Conservation (phyloP, 108 stramenopile species). For the Parietichytrium sp. region DNA sequence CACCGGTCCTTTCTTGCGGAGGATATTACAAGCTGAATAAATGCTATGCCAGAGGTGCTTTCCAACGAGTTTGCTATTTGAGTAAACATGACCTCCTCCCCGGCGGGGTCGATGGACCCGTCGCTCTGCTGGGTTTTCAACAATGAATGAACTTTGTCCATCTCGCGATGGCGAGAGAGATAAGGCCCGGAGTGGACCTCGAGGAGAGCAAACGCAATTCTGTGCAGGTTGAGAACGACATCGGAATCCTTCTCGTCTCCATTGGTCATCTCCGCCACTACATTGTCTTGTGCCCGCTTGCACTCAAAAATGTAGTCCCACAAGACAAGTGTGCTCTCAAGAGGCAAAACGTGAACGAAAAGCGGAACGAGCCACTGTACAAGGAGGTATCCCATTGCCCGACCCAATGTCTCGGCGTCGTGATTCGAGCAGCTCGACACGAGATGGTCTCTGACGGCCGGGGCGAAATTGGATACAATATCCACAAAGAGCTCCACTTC, state of each 20-base stretch:
- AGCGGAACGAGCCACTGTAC: slow-evolving; percentile 19
- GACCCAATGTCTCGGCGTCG: background rate
- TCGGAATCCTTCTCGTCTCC: background rate
- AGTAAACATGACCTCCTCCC: background rate
- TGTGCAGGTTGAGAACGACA: slow-evolving; percentile 28
- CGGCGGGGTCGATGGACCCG: too few relatives aligned
- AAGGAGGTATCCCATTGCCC: background rate
- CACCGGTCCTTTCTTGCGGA: background rate
- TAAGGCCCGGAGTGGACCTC: slow-evolving; percentile 6
- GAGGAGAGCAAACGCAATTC: background rate
- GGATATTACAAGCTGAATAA: background rate
- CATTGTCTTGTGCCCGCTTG: background rate
- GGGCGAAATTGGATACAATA: background rate
- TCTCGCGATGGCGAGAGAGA: background rate
- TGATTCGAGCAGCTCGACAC: too few relatives aligned
- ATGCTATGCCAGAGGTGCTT: background rate
- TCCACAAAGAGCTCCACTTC: slow-evolving; percentile 33
- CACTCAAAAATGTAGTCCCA: slow-evolving; percentile 8
- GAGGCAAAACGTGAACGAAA: slow-evolving; percentile 21
- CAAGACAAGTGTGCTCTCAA: background rate
- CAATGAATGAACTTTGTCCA: too few relatives aligned
- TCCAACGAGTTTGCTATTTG: background rate
- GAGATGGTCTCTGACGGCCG: background rate
- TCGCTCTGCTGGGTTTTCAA: too few relatives aligned
- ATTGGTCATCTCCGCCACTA: too few relatives aligned